phyloP scores from a whole-genome alignment of 306 rosid species.

The Geum urbanum region DNA sequence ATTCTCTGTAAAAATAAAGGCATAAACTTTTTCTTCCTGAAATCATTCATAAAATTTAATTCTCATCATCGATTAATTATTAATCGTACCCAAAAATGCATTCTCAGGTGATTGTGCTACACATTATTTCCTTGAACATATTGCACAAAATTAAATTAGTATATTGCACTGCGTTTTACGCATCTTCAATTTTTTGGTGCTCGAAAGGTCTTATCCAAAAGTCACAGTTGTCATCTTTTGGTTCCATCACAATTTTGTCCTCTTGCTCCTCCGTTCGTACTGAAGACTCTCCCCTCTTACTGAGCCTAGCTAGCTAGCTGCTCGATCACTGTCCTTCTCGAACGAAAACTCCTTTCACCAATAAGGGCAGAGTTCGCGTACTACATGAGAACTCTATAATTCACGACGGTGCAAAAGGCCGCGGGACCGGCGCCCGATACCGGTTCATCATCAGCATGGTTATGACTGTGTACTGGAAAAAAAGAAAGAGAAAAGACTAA shows the following conservation, averaged over 20 bases:
- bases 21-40: too few relatives aligned
- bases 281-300: background rate
- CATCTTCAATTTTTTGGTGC: background rate
- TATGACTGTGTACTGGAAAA: background rate
- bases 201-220: background rate
- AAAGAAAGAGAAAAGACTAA: background rate
- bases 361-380: background rate
- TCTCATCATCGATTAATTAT: too few relatives aligned
- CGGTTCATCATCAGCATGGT: background rate
- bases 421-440: slow-evolving; percentile 14
- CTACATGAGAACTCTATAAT: background rate
- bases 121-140: too few relatives aligned
- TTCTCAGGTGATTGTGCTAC: too few relatives aligned
- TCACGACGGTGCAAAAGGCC: background rate
- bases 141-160: too few relatives aligned
- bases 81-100: too few relatives aligned
- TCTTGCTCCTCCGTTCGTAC: background rate
- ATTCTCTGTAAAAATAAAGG: too few relatives aligned
- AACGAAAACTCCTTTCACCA: background rate
- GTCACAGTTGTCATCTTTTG: background rate
- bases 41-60: too few relatives aligned
- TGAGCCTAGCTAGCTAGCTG: background rate
- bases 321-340: background rate
- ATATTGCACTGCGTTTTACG: too few relatives aligned
- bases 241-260: background rate